phyloP scores from a whole-genome alignment of 345 rosid species.

The Brassica carinata region DNA sequence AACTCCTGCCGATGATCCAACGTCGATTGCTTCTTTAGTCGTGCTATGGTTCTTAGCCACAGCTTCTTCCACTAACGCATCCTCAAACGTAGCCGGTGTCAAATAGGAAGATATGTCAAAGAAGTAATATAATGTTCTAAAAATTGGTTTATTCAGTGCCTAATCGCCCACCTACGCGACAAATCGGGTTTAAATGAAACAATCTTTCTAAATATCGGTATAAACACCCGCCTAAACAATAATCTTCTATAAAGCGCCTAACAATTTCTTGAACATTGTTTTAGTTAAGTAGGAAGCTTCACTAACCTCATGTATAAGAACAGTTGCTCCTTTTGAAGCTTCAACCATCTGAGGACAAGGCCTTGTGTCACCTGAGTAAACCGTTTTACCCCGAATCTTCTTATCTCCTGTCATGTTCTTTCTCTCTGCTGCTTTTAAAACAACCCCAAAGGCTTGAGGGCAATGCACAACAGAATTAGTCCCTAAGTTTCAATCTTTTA shows the following conservation, averaged over 20 bases:
- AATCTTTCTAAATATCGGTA: no score
- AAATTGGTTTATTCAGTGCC: no score
- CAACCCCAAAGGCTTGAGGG: conserved; percentile 89
- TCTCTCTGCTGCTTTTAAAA: conserved; percentile 72
- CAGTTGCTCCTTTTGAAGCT: conserved; percentile 81
- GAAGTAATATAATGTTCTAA: no score
- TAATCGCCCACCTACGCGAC: no score
- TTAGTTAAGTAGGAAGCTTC: no score
- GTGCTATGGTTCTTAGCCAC: conserved; percentile 95
- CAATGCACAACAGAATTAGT: conserved; percentile 79
- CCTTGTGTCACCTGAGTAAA: conserved; percentile 96
- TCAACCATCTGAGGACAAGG: conserved; percentile 80
- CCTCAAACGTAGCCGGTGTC: conserved; percentile 86
- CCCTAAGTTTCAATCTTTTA: not conserved
- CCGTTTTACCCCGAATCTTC: conserved; percentile 87
- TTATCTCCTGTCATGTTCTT: conserved; percentile 59
- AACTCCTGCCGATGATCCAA: conserved; percentile 66
- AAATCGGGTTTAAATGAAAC: no score
- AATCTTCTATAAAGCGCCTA: no score
- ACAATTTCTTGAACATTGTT: no score
- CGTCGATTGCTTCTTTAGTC: conserved; percentile 87
- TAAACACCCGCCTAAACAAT: no score
- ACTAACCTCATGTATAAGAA: conserved; percentile 76
- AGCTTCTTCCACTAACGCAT: conserved; percentile 87
- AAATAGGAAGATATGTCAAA: no score